Percentiles rank a stretch among this genome's conserved stretches.
phyloP scores from a whole-genome alignment of 176 grass and related monocot species.

The Raddia guianensis region DNA sequence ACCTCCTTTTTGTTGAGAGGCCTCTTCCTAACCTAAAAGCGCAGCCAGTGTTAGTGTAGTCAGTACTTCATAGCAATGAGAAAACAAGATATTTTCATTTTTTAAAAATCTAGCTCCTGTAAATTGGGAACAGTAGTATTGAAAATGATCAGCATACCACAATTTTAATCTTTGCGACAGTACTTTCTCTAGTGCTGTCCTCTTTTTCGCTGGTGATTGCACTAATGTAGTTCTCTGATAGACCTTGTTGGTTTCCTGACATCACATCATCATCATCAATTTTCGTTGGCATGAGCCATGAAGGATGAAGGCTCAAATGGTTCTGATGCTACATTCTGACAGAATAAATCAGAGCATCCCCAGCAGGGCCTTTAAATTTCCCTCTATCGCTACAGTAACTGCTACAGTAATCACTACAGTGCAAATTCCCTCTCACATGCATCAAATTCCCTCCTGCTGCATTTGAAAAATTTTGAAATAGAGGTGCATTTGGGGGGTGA shows the following conservation, averaged over 20 bases:
- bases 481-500: too few relatives aligned
- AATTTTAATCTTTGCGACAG: conserved; percentile 95
- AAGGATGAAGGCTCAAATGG: conserved; percentile 86
- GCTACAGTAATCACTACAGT: too few relatives aligned
- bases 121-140: not conserved
- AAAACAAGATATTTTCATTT: not conserved
- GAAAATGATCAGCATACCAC: conserved; percentile 58
- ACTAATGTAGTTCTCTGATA: conserved; percentile 56
- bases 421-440: too few relatives aligned
- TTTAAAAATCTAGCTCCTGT: not conserved
- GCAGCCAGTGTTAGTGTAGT: not conserved
- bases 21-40: conserved; percentile 86
- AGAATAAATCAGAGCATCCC: too few relatives aligned
- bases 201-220: conserved; percentile 68
- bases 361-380: too few relatives aligned
- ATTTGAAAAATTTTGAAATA: too few relatives aligned
- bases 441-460: too few relatives aligned
- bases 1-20: conserved; percentile 95
- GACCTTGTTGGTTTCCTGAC: conserved; percentile 54
- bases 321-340: conserved; percentile 78
- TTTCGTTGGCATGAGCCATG: conserved; percentile 75
- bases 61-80: conserved; percentile 20
- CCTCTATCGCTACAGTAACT: too few relatives aligned
- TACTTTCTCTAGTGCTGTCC: conserved; percentile 57
- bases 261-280: conserved; percentile 70